Percentiles rank a stretch among this genome's conserved stretches.
These are phyloP conservation scores for Musa schizocarpa DNA, from an alignment of 176 grass and related monocot genomes.

Conservation along the genomic window DNA sequence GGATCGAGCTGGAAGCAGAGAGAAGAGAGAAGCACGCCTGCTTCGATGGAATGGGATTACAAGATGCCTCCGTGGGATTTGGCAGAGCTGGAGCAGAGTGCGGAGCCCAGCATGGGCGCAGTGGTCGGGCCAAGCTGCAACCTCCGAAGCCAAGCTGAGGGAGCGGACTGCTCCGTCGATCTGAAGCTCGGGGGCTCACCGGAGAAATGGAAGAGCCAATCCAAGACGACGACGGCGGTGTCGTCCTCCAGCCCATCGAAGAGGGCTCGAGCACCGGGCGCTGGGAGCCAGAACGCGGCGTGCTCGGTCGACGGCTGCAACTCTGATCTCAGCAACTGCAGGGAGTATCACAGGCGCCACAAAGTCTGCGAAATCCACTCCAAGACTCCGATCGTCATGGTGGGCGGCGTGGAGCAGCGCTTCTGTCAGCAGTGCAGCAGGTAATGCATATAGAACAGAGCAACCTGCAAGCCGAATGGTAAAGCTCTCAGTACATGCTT, in stretches of 20 bases:
- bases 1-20: neutral
- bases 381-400: constrained; percentile 10
- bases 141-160: neutral
- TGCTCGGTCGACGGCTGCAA: constrained; percentile 15
- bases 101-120: neutral
- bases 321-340: constrained; percentile 10
- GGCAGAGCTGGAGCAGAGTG: constrained; percentile 9
- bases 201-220: neutral
- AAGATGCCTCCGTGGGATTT: constrained; percentile 8
- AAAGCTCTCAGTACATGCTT: neutral
- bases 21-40: neutral
- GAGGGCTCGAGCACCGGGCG: constrained; percentile 12
- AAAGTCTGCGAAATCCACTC: constrained; percentile 19
- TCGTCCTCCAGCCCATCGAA: constrained; percentile 4
- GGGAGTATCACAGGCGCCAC: constrained; percentile 18
- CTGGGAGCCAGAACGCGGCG: neutral
- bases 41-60: constrained; percentile 6
- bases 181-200: constrained; percentile 1
- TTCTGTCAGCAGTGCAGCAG: constrained; percentile 99
- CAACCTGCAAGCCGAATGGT: neutral
- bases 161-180: neutral
- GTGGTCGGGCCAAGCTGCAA: neutral
- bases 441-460: constrained; percentile 26
- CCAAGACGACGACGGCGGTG: neutral
- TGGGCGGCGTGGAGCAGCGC: constrained; percentile 46